phyloP scores from a whole-genome alignment of 2,329 filamentous ascomycete species.

The Epicoccum nigrum region DNA sequence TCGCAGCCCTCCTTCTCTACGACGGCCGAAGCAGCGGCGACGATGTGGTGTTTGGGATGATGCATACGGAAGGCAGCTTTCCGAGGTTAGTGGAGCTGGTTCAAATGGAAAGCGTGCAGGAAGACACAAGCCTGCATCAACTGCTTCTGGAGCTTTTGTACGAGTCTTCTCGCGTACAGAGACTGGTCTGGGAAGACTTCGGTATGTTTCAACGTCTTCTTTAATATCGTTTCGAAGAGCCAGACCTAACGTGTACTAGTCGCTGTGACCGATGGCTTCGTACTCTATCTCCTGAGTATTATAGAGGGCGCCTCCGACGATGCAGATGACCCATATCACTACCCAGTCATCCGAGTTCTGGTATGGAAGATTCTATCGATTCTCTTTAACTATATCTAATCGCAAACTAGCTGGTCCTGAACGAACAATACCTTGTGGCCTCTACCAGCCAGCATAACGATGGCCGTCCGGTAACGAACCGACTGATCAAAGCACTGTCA shows the following conservation, averaged over 20 bases:
- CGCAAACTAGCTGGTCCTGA: conserved; percentile 76
- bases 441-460: conserved; percentile 50
- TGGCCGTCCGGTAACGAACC: conserved; percentile 73
- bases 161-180: conserved; percentile 94
- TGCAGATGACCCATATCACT: conserved; percentile 90
- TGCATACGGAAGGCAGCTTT: conserved; percentile 88
- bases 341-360: conserved; percentile 89
- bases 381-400: conserved; percentile 1
- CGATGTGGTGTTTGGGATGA: conserved; percentile 80
- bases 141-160: conserved; percentile 88
- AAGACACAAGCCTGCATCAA: conserved; percentile 75
- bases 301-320: conserved; percentile 90
- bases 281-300: conserved; percentile 81
- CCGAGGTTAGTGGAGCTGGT: conserved; percentile 82
- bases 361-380: conserved; percentile 60
- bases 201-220: conserved; percentile 56
- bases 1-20: conserved; percentile 82
- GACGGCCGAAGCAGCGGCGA: conserved; percentile 80
- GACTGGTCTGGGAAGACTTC: conserved; percentile 77
- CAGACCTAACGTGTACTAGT: conserved; percentile 47
- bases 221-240: background rate
- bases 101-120: conserved; percentile 64
- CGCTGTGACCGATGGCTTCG: conserved; percentile 75
- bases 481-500: conserved; percentile 89
- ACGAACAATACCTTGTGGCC: conserved; percentile 96